A percentile compares a stretch with the other conserved stretches of the same genome.
These are phyloP conservation scores for Aspergillus sp. DNA, from an alignment of 2,329 filamentous ascomycete species.

Conservation along the genomic window DNA sequence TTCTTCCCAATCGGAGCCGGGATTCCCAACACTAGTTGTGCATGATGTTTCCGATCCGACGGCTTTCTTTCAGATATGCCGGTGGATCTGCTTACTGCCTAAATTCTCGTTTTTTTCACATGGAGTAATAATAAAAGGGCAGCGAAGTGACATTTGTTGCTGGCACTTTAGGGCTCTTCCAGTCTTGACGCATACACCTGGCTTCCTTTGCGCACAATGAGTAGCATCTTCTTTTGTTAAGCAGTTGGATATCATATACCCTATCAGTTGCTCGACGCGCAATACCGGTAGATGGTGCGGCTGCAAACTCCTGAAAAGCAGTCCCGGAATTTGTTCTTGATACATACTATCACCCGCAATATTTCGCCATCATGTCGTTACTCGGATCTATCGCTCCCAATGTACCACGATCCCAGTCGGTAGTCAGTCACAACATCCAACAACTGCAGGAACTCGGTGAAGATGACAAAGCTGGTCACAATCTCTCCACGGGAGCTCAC, in stretches of 20 bases:
- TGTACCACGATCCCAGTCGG: slow-evolving; percentile 13
- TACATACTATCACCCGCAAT: background rate
- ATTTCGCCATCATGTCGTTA: slow-evolving; percentile 14
- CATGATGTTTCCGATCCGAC: background rate
- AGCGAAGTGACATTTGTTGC: background rate
- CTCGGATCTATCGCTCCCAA: slow-evolving; percentile 13
- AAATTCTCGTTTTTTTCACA: background rate
- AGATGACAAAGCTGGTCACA: slow-evolving; percentile 3
- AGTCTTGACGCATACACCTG: background rate
- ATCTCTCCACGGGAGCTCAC: background rate
- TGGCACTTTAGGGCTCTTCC: background rate
- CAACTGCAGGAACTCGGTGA: slow-evolving; percentile 7
- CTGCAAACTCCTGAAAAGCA: background rate
- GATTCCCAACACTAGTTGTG: background rate
- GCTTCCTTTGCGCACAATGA: background rate
- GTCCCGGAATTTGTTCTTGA: background rate
- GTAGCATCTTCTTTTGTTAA: background rate
- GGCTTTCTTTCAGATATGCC: background rate
- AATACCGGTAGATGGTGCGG: background rate
- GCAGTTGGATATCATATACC: background rate
- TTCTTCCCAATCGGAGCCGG: slow-evolving; percentile 1
- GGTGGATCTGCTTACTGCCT: background rate
- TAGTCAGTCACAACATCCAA: slow-evolving; percentile 17
- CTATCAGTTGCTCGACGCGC: background rate
- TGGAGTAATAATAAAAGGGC: background rate